Conservation (phyloP, 306 rosid species). For the Astragalus glycyphyllos region DNA sequence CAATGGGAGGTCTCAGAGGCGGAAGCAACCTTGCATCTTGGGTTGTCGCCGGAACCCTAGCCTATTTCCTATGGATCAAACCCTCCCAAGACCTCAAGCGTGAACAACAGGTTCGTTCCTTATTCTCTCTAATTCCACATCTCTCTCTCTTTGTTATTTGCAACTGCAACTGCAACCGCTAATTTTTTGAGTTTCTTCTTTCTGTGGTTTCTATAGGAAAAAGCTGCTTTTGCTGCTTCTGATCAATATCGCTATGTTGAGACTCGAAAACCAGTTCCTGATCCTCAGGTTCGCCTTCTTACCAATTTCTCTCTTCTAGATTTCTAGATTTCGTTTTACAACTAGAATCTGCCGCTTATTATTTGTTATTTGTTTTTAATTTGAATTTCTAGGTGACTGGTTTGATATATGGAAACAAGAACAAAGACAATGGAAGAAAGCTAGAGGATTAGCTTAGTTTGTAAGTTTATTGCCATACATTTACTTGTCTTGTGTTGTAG, state of each 20-base stretch:
- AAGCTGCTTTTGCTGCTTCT: slow-evolving; percentile 68
- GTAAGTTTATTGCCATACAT: slow-evolving; percentile 33
- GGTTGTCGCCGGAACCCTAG: slow-evolving; percentile 93
- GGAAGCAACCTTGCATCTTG: slow-evolving; percentile 84
- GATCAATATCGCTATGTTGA: slow-evolving; percentile 75
- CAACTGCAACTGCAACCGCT: neutral
- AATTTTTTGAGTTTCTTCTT: neutral
- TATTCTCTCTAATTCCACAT: neutral
- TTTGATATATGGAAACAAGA: slow-evolving; percentile 78
- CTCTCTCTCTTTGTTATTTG: neutral
- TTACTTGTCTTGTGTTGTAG: neutral
- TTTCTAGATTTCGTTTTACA: neutral
- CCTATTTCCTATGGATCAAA: slow-evolving; percentile 93
- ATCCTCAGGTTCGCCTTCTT: slow-evolving; percentile 66
- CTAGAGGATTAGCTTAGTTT: slow-evolving; percentile 49
- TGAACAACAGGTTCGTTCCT: slow-evolving; percentile 58
- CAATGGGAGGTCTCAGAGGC: slow-evolving; percentile 87
- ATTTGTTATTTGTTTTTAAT: neutral
- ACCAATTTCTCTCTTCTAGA: neutral
- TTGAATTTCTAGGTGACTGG: slow-evolving; percentile 65
- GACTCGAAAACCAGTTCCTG: slow-evolving; percentile 85
- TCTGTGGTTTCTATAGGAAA: slow-evolving; percentile 47
- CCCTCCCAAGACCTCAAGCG: slow-evolving; percentile 89
- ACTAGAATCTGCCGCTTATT: no score
- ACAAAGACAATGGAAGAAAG: slow-evolving; percentile 40